Base-by-base conservation (phyloP, 306 rosid genomes). In the Cyclanthera cordifolia region DNA sequence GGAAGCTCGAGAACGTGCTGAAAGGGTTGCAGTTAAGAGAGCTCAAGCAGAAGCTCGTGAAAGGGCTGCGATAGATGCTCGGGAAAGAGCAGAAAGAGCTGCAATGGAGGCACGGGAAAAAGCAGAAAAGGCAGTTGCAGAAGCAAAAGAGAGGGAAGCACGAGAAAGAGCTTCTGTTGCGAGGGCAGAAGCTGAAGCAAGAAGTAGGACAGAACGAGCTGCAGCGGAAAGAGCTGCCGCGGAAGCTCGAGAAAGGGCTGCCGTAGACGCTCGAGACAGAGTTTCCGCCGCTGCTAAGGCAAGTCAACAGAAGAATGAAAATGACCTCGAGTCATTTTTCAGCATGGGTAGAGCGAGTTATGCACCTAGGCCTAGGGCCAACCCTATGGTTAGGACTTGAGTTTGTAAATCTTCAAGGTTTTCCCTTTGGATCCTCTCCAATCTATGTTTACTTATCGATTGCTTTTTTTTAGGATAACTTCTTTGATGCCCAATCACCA, bases 11-110 rank as follows among this genome's bases (percentile, higher is more conserved):
- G 94, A 74, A 69, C 94, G 99, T 67, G 97, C 99, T 79, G 99
- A 88, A 78, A 86, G 91, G 85, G 97, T 82, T 82, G 97, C 99
- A 50, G 97, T 90, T 74, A 95, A 85, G 79, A 94, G 99, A 80
- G 99, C 82, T n/a, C 96, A 90, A 73, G 80, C 90, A 54, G 99
- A 88, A 81, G 99, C 99, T 34, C 91, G 97, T 60, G 99, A 87
- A 84, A 82, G 99, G 86, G 99, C 99, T 32, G 99, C 95, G 43
- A 85, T 84, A 17, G 94, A 79, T 39, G 96, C 99, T 50, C 91
- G 84, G 81, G 85, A 79, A 75, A 84, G 91, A 80, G 95, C 96
- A 10, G 91, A 93, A 78, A 89, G 74, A 82, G 96, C 84, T 73
- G 96, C 95, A 52, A 82, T 90, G 17, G 91, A 79, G 47, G 91